Percentiles rank a stretch among this genome's conserved stretches.
Conservation (phyloP, 306 rosid genomes). For the Albizia julibrissin region DNA sequence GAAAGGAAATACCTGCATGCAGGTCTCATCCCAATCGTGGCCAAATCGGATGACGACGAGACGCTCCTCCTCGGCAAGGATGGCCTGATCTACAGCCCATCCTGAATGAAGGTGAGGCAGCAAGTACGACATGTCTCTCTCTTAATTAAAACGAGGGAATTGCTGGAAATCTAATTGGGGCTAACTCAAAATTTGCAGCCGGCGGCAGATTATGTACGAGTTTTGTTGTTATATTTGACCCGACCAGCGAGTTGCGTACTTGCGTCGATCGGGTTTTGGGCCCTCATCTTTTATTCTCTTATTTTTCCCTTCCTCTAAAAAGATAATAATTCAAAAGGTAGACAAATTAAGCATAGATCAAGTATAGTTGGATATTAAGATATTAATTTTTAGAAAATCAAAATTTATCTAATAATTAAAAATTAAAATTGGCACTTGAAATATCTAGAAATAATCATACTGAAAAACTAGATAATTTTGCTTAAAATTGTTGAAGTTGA, state of each 20-base stretch:
- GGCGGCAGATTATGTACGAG: background rate
- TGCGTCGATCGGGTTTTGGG: background rate
- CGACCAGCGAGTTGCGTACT: background rate
- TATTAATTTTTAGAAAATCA: too few species aligned
- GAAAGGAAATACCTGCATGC: constrained; percentile 70
- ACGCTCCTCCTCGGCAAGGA: constrained; percentile 88
- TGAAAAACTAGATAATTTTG: too few species aligned
- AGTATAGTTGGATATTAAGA: too few species aligned
- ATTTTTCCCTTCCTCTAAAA: too few species aligned
- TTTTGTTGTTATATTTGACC: background rate
- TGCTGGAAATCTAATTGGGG: background rate
- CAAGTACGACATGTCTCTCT: constrained; percentile 69
- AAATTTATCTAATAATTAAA: too few species aligned
- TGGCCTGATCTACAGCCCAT: constrained; percentile 92
- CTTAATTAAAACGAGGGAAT: background rate
- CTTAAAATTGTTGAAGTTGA: too few species aligned
- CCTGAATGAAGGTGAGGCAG: constrained; percentile 88
- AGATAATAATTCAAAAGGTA: too few species aligned
- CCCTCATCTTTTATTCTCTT: too few species aligned
- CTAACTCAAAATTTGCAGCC: background rate
- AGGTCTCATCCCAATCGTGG: constrained; percentile 90
- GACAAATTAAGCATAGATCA: too few species aligned
- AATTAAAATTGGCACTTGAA: too few species aligned
- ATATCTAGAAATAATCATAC: too few species aligned
- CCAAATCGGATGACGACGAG: constrained; percentile 80